These are phyloP conservation scores for Sugiyamaella smithiae DNA, from an alignment of 805 yeast species.

Conservation along the genomic window DNA sequence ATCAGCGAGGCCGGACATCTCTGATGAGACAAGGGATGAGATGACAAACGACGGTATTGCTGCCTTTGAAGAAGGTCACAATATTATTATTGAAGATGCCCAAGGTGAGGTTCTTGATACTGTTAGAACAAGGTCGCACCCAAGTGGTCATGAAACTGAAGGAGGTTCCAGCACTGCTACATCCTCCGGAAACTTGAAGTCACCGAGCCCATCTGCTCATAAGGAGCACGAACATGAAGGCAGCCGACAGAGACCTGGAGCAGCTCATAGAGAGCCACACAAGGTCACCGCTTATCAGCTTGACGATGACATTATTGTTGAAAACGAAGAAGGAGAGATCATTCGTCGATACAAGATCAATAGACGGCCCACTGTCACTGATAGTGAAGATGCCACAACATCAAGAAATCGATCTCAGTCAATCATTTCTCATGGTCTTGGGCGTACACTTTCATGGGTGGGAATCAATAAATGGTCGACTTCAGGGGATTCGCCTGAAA, in stretches of 20 bases:
- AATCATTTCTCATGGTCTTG: conserved; percentile 14
- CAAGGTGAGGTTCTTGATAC: conserved; percentile 77
- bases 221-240: not conserved
- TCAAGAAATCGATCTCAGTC: not conserved
- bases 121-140: conserved; percentile 32
- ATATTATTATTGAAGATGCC: conserved; percentile 73
- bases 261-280: conserved; percentile 1
- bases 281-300: conserved; percentile 72
- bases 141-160: not conserved
- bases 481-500: conserved; percentile 15
- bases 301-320: conserved; percentile 75
- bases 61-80: conserved; percentile 67
- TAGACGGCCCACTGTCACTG: conserved; percentile 40
- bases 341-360: conserved; percentile 77
- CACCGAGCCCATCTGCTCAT: not conserved
- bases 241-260: not conserved
- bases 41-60: conserved; percentile 29
- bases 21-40: conserved; percentile 24
- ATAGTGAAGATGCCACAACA: conserved; percentile 1
- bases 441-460: conserved; percentile 53
- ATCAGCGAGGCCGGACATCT: conserved; percentile 20
- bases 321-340: conserved; percentile 89
- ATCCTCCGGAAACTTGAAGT: not conserved
- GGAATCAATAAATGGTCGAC: conserved; percentile 42
- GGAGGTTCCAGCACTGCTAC: conserved; percentile 4